Conservation (phyloP, 2,329 filamentous ascomycete genomes). For the Cladosporium sp. region DNA sequence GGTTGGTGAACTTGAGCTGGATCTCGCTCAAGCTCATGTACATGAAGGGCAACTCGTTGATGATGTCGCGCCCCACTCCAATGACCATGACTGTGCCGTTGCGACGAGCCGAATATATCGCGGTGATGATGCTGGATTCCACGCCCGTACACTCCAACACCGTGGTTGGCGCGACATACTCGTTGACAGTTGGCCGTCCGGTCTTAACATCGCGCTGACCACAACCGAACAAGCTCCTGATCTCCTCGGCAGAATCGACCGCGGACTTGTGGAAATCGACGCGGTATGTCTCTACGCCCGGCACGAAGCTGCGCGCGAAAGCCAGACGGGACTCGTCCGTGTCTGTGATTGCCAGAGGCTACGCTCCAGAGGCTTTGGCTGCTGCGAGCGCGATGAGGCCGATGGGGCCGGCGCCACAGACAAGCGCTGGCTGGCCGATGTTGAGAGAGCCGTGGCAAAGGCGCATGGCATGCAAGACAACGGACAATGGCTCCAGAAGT, state of each 20-base stretch:
- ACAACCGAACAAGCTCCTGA: too few relatives aligned
- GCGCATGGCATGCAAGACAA: slow-evolving; percentile 59
- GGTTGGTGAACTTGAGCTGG: background rate
- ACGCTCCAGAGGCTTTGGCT: slow-evolving; percentile 59
- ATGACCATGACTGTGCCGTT: slow-evolving; percentile 62
- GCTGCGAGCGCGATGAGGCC: slow-evolving; percentile 59
- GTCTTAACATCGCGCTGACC: too few relatives aligned
- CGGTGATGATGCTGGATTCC: slow-evolving; percentile 59
- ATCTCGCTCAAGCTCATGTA: background rate
- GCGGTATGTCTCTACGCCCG: background rate
- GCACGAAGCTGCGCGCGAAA: slow-evolving; percentile 35
- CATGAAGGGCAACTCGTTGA: slow-evolving; percentile 61
- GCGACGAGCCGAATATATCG: slow-evolving; percentile 52
- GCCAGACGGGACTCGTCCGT: slow-evolving; percentile 53
- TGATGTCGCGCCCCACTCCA: slow-evolving; percentile 53
- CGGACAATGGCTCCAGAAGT: slow-evolving; percentile 61
- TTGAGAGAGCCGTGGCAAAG: slow-evolving; percentile 48
- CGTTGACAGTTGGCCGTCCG: slow-evolving; percentile 33
- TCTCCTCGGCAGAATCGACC: too few relatives aligned
- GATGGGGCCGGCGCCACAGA: slow-evolving; percentile 63
- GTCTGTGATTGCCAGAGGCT: slow-evolving; percentile 62
- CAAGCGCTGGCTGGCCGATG: slow-evolving; percentile 48
- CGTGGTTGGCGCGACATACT: slow-evolving; percentile 17
- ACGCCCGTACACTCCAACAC: slow-evolving; percentile 65
- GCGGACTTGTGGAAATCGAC: too few relatives aligned